Evolutionary conservation across 2,329 filamentous ascomycete species (phyloP), one percentile per base, ranked within the genome.

Genomic region (Hyphodiscus sp.): DNA sequence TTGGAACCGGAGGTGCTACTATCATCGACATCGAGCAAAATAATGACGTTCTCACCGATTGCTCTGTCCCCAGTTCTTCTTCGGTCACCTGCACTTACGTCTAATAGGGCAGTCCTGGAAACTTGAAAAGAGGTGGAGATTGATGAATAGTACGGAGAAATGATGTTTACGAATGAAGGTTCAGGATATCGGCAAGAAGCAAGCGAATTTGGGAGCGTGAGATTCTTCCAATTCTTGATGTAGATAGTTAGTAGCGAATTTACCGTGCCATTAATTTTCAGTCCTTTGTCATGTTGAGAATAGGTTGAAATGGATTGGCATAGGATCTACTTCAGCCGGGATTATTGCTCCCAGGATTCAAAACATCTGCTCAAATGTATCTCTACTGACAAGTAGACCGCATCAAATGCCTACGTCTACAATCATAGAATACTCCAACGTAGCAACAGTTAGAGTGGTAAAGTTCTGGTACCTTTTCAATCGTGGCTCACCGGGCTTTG

Each of bases 11-110:
- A 20, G 65, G 71, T 9, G 71, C 69, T 19, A 67, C 63, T 2
- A 64, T 76, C 50, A 63, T 77, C 46, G 73, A 77, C 50, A 69
- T 77, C 47, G 52, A 71, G 62, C 73, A 76, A 63, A 65, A 65
- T 29, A 63, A 60, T 38, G 54, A 65, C 29, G 59, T 73, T 13
- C 53, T 72, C 44, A 61, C 58, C n/a, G 42, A 49, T 20, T 58
- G 54, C 49, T 53, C 55, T 26, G 23, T 53, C 20, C 33, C 46
- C 29, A 53, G 53, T 29, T 49, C 46, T 30, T 55, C 53, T 20
- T 41, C n/a, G 5, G 60, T 62, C 23, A 56, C 41, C 20, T 59
- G 56, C 49, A 45, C 19, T 16, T 62, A 62, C 47, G 55, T 61
- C 23, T 62, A 52, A 56, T 18, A 45, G 23, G 20, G 33, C 11